A percentile compares a stretch with the other conserved stretches of the same genome.
Evolutionary conservation across 1,139 yeast genomes (phyloP).

Genomic region (Diutina rugosa): DNA sequence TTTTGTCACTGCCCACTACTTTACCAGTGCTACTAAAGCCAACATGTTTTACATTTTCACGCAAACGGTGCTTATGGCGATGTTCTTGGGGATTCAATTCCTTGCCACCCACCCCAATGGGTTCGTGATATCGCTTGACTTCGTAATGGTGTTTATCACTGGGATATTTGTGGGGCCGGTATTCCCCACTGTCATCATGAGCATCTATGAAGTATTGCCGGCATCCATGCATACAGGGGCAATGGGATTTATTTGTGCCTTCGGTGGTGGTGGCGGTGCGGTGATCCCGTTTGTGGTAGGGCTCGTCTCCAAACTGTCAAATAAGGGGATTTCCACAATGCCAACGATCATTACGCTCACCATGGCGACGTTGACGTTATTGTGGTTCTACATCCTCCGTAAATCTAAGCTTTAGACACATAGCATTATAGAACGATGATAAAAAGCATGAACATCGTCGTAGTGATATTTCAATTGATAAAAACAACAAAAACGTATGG

Average conservation of each 20-base stretch:
- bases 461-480: no score
- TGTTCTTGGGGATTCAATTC: conserved; percentile 16
- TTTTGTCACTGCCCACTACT: conserved; percentile 41
- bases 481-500: not conserved
- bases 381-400: not conserved
- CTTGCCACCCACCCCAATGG: not conserved
- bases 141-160: conserved; percentile 32
- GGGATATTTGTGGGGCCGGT: conserved; percentile 73
- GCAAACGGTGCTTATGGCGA: conserved; percentile 9
- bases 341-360: not conserved
- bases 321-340: not conserved
- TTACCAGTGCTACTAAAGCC: conserved; percentile 35
- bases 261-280: conserved; percentile 74
- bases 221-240: conserved; percentile 50
- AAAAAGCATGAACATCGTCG: not conserved
- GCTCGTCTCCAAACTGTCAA: conserved; percentile 9
- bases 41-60: conserved; percentile 23
- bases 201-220: conserved; percentile 54
- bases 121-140: conserved; percentile 11
- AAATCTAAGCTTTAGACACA: not conserved
- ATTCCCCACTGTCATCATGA: conserved; percentile 63
- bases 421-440: not conserved
- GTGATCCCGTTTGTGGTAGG: conserved; percentile 56
- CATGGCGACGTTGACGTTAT: not conserved
- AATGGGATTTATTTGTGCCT: conserved; percentile 63